Evolutionary conservation across 2,329 filamentous ascomycete species (phyloP), one percentile per base, ranked within the genome.

Genomic region (Venturia effusa): DNA sequence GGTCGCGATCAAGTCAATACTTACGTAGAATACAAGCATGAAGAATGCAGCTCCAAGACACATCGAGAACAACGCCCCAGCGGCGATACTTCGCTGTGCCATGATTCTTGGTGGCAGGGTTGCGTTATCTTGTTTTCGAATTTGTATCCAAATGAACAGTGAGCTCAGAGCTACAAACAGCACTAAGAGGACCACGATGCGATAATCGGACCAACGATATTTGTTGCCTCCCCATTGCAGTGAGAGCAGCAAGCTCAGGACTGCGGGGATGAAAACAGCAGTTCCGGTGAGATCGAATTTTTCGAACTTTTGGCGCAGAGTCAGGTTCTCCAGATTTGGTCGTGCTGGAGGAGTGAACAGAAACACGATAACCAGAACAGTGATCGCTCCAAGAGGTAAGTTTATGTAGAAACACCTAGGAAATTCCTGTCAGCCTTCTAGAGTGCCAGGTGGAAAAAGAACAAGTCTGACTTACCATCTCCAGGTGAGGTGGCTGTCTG

Each of bases 111-210:
- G 22, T 27, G 64, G 64, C 8, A 65, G 27, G 15, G 41, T 65
- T 17, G 64, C 61, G 24, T 65, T 41, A 19, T 63, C 61, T 17
- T 43, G 11, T 19, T 41, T 59, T 10, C 10, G 30, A 34, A 30
- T 39, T 27, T 65, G 48, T 4, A 40, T 37, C 1, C 22, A 65
- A 30, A 78, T 64, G 68, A 83, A 84, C 2, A 65, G 68, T 55
- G 77, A 64, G 32, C 81, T 66, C 2, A 81, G 71, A 10, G 79
- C 66, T 0, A 66, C 69, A n/a, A 75, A 76, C 1, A 80, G 68
- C 39, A 74, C 71, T 55, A 80, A 67, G 63, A 82, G 72, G 0
- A 74, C 75, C 40, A 83, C 77, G 55, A 83, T 75, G 8, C 74
- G 75, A 0, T 73, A 72, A 59, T 73, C 72, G 32, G 71, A 74